Percentiles rank a stretch among this genome's conserved stretches.
Conservation (phyloP, 2,329 filamentous ascomycete species). For the Didymella keratinophila region DNA sequence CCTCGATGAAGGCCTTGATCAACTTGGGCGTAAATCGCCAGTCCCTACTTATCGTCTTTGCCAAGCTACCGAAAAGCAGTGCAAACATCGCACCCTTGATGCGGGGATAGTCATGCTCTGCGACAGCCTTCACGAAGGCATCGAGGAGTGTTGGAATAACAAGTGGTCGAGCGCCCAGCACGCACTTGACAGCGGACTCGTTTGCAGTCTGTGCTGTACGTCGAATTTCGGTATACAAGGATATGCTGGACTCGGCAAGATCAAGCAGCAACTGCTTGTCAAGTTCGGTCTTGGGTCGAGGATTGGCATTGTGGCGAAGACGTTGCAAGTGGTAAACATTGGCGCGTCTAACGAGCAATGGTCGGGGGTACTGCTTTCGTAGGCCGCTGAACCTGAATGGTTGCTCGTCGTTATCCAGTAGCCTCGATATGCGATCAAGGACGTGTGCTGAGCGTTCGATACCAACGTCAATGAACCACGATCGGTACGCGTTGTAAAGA, state of each 20-base stretch:
- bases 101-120: conserved; percentile 81
- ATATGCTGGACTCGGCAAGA: conserved; percentile 87
- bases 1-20: conserved; percentile 87
- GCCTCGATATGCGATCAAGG: conserved; percentile 81
- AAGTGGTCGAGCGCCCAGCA: conserved; percentile 85
- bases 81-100: conserved; percentile 97
- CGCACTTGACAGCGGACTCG: conserved; percentile 90
- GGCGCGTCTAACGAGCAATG: conserved; percentile 88
- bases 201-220: conserved; percentile 89
- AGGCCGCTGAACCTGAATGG: conserved; percentile 95
- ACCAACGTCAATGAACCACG: conserved; percentile 97
- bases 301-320: conserved; percentile 90
- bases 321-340: conserved; percentile 94
- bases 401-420: conserved; percentile 85
- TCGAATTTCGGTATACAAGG: conserved; percentile 93
- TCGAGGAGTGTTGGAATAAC: conserved; percentile 89
- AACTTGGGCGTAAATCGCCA: conserved; percentile 95
- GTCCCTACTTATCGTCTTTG: conserved; percentile 86
- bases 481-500: conserved; percentile 88
- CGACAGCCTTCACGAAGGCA: conserved; percentile 78
- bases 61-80: conserved; percentile 83
- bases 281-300: conserved; percentile 86
- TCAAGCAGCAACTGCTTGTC: conserved; percentile 87
- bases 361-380: conserved; percentile 89
- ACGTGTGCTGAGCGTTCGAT: conserved; percentile 95